Evolutionary conservation across 768 basidiomycete species (phyloP).

Genomic region (Psilocybe azurescens): DNA sequence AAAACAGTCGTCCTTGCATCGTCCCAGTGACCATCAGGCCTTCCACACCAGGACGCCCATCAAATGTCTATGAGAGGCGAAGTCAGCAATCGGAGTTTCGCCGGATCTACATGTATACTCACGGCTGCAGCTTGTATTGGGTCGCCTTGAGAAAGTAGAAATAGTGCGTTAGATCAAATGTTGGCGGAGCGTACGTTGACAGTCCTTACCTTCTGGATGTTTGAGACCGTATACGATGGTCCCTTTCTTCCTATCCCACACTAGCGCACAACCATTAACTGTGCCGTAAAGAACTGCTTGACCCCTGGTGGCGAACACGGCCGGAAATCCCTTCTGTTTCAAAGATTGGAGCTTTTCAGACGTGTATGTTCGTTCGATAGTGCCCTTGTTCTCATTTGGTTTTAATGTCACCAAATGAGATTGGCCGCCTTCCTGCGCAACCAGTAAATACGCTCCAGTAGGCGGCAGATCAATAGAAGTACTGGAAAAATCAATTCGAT

Average conservation of each 20-base stretch:
- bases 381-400: slow-evolving; percentile 53
- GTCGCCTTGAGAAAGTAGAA: slow-evolving; percentile 37
- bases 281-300: slow-evolving; percentile 63
- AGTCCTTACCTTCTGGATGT: slow-evolving; percentile 59
- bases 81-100: slow-evolving; percentile 11
- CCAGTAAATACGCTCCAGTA: slow-evolving; percentile 53
- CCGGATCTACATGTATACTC: slow-evolving; percentile 24
- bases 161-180: slow-evolving; percentile 19
- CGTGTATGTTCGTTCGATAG: slow-evolving; percentile 58
- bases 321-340: slow-evolving; percentile 41
- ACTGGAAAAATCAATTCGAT: slow-evolving; percentile 33
- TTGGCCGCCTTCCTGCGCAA: slow-evolving; percentile 54
- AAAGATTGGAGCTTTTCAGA: slow-evolving; percentile 37
- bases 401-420: slow-evolving; percentile 58
- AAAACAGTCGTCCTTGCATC: slow-evolving; percentile 54
- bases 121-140: slow-evolving; percentile 47
- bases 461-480: slow-evolving; percentile 59
- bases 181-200: neutral
- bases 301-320: slow-evolving; percentile 57
- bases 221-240: slow-evolving; percentile 62
- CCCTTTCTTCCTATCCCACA: slow-evolving; percentile 65
- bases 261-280: slow-evolving; percentile 57
- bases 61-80: slow-evolving; percentile 45
- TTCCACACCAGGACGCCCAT: slow-evolving; percentile 43
- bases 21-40: slow-evolving; percentile 63